Base-by-base conservation (phyloP, 208 protist genomes). In the Trypanosoma rangeli region DNA sequence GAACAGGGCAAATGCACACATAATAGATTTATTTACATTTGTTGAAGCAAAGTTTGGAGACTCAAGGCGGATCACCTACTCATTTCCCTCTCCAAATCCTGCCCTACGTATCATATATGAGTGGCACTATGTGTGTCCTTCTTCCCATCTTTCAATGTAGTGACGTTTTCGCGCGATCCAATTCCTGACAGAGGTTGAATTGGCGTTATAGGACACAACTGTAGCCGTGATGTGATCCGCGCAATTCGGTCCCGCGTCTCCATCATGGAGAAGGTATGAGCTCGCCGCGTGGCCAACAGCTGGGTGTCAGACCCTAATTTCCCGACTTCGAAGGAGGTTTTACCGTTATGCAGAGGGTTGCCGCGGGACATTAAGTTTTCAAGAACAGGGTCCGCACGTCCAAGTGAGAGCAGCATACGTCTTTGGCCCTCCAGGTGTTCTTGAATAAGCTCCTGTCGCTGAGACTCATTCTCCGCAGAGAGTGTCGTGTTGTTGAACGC, bases 151-250 rank as follows among this genome's bases (percentile, higher is more conserved):
- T 55, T 18, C 79, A 75, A 84, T 31, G 58, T 4, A 52, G 58
- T 37, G 16, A 50, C 55, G 8, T 80, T 63, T 26, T 84, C 79
- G 7, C 65, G 50, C 15, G 59, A 63, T 24, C 66, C 60, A 22
- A 70, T 84, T 59, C 74, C 79, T 35, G 68, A 59, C 39, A 74
- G 79, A 28, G 75, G 65, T 57, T 72, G 50, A 8, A 79, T 83
- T 39, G 69, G 53, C 7, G 70, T 50, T 13, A 78, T 44, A 33
- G 65, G 76, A 44, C 71, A 57, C 20, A 83, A 50, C 7, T 73
- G 62, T 60, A 84, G 26, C 42, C 69, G 68, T 29, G 79, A 58
- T 3, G 79, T 80, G 64, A 84, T 67, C 33, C 82, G 63, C 20
- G 82, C 72, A 16, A 87, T 62, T 46, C 53, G 63, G 42, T 18